Conservation (phyloP, 2,329 filamentous ascomycete genomes). For the Fonsecaea multimorphosa region DNA sequence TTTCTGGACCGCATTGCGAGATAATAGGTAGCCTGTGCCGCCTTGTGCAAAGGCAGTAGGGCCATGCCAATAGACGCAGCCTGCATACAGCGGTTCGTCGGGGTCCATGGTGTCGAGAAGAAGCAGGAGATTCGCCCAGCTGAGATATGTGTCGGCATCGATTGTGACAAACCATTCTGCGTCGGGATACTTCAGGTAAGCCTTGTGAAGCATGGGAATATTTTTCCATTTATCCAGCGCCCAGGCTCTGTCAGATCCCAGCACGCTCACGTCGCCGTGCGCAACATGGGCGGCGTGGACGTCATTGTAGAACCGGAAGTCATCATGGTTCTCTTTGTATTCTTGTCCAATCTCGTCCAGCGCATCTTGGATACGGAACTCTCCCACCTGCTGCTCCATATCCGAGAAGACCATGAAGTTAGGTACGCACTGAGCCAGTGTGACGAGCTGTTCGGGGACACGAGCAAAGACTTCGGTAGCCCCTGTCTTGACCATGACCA, state of each 20-base stretch:
- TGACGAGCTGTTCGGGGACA: slow-evolving; percentile 62
- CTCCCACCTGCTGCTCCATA: slow-evolving; percentile 43
- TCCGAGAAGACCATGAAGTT: slow-evolving; percentile 58
- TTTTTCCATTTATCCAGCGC: slow-evolving; percentile 68
- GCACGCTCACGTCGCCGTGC: slow-evolving; percentile 33
- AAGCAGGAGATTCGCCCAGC: slow-evolving; percentile 34
- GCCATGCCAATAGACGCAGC: slow-evolving; percentile 35
- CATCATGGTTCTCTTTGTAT: slow-evolving; percentile 52
- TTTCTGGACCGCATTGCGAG: slow-evolving; percentile 28
- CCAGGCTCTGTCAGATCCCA: slow-evolving; percentile 50
- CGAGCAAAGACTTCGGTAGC: slow-evolving; percentile 61
- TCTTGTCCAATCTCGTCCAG: slow-evolving; percentile 48
- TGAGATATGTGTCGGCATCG: slow-evolving; percentile 35
- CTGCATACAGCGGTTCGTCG: slow-evolving; percentile 31
- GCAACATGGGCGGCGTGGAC: slow-evolving; percentile 25
- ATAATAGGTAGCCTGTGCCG: slow-evolving; percentile 34
- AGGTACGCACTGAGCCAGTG: slow-evolving; percentile 56
- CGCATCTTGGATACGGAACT: slow-evolving; percentile 44
- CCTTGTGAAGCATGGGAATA: slow-evolving; percentile 64
- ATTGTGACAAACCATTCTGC: slow-evolving; percentile 65
- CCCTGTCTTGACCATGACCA: slow-evolving; percentile 63
- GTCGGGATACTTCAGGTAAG: slow-evolving; percentile 57
- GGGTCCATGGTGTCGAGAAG: slow-evolving; percentile 31
- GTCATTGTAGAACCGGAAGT: slow-evolving; percentile 55
- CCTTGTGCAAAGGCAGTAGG: slow-evolving; percentile 31